These are phyloP conservation scores for Hypholoma sublateritium DNA, from an alignment of 768 basidiomycete species.

Conservation along the genomic window DNA sequence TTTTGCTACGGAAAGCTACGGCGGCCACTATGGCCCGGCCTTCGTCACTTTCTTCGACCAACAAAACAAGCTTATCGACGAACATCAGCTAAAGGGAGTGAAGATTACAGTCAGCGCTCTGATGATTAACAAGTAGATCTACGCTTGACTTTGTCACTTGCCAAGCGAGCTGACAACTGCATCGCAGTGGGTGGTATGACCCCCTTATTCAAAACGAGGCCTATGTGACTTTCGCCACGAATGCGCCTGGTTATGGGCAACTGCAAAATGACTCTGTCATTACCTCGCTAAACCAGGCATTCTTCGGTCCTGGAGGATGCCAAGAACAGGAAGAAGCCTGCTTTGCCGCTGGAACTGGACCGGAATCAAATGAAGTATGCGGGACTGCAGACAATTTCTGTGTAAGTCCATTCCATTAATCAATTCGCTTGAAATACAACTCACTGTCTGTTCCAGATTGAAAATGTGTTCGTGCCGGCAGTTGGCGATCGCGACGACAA, in stretches of 20 bases:
- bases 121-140: constrained; percentile 57
- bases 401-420: constrained; percentile 32
- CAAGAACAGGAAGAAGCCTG: constrained; percentile 55
- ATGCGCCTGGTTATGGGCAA: constrained; percentile 69
- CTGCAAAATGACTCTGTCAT: constrained; percentile 50
- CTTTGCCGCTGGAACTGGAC: constrained; percentile 49
- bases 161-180: background rate
- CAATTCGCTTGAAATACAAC: no score
- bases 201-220: constrained; percentile 63
- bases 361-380: constrained; percentile 51
- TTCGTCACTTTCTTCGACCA: constrained; percentile 66
- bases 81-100: constrained; percentile 46
- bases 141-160: background rate
- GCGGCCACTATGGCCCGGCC: constrained; percentile 65
- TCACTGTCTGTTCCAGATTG: constrained; percentile 26
- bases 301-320: constrained; percentile 50
- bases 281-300: constrained; percentile 45
- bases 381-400: constrained; percentile 52
- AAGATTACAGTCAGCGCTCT: constrained; percentile 55
- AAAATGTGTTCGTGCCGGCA: constrained; percentile 49
- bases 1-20: constrained; percentile 66
- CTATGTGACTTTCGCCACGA: constrained; percentile 56
- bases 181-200: constrained; percentile 62
- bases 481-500: constrained; percentile 52
- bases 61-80: constrained; percentile 53